Percentiles rank a stretch among this genome's conserved stretches.
Conservation (phyloP, 2,329 filamentous ascomycete genomes). For the Knufia petricola region DNA sequence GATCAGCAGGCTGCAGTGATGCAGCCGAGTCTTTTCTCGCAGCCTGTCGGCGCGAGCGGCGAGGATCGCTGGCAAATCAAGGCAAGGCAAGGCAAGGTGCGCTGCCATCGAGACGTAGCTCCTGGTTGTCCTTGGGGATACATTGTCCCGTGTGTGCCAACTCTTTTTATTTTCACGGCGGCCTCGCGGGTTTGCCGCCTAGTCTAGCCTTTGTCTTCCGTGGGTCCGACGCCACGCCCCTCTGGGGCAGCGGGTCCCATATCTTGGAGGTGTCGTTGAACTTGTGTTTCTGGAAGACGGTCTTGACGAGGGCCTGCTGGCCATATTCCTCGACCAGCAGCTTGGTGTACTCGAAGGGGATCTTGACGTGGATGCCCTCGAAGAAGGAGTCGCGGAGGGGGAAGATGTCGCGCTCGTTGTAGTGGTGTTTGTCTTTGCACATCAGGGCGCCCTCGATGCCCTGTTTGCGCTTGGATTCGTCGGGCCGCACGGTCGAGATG, state of each 20-base stretch:
- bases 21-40: no score
- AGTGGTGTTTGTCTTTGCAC: constrained; percentile 50
- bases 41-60: no score
- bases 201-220: no score
- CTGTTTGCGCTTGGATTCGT: constrained; percentile 30
- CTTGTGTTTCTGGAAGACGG: constrained; percentile 30
- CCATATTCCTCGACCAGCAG: constrained; percentile 49
- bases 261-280: constrained; percentile 19
- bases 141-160: no score
- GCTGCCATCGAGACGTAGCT: no score
- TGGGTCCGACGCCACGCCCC: no score
- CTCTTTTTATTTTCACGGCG: no score
- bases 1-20: no score
- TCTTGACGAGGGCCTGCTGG: constrained; percentile 37
- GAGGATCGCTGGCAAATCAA: no score
- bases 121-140: no score
- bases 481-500: constrained; percentile 47
- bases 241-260: constrained; percentile 15
- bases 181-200: no score
- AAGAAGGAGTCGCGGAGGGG: constrained; percentile 47
- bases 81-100: no score
- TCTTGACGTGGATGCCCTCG: constrained; percentile 43
- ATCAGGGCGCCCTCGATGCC: constrained; percentile 38
- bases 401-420: constrained; percentile 45
- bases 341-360: constrained; percentile 48